phyloP scores from a whole-genome alignment of 352 stramenopile genomes.

The Globisporangium emineosum region DNA sequence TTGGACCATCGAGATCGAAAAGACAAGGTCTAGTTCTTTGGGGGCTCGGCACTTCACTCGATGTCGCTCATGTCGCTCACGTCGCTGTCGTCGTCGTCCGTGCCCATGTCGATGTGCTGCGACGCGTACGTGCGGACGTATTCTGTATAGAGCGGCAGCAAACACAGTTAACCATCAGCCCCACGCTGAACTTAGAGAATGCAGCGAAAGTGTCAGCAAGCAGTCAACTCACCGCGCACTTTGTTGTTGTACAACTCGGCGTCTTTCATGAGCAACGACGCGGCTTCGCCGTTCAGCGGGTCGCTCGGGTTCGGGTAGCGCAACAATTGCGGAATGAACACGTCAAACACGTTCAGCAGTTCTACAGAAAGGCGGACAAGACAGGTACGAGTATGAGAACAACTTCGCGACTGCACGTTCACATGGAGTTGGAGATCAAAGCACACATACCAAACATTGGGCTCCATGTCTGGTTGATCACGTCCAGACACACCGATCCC shows the following conservation, averaged over 20 bases:
- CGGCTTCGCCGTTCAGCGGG: slow-evolving; percentile 89
- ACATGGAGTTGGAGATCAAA: no score
- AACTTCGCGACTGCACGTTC: no score
- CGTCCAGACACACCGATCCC: slow-evolving; percentile 91
- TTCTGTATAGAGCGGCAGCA: slow-evolving; percentile 31
- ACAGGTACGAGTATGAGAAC: not conserved
- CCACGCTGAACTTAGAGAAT: no score
- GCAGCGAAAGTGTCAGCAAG: not conserved
- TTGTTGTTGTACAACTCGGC: slow-evolving; percentile 84
- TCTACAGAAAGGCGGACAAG: slow-evolving; percentile 49
- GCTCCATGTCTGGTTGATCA: slow-evolving; percentile 95
- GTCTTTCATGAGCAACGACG: slow-evolving; percentile 88
- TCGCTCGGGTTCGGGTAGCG: slow-evolving; percentile 92
- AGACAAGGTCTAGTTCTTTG: slow-evolving; percentile 4
- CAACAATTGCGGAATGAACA: slow-evolving; percentile 92
- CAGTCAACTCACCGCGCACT: slow-evolving; percentile 76
- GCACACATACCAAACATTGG: slow-evolving; percentile 85
- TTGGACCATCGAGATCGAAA: slow-evolving; percentile 1
- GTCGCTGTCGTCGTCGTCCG: slow-evolving; percentile 72
- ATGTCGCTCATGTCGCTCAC: slow-evolving; percentile 86
- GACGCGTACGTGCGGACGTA: slow-evolving; percentile 80
- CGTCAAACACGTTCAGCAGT: slow-evolving; percentile 91
- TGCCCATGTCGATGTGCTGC: slow-evolving; percentile 70
- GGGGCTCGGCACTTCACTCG: slow-evolving; percentile 16
- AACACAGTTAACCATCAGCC: no score